Conservation (phyloP, 306 rosid species). For the Potentilla sterilis region DNA sequence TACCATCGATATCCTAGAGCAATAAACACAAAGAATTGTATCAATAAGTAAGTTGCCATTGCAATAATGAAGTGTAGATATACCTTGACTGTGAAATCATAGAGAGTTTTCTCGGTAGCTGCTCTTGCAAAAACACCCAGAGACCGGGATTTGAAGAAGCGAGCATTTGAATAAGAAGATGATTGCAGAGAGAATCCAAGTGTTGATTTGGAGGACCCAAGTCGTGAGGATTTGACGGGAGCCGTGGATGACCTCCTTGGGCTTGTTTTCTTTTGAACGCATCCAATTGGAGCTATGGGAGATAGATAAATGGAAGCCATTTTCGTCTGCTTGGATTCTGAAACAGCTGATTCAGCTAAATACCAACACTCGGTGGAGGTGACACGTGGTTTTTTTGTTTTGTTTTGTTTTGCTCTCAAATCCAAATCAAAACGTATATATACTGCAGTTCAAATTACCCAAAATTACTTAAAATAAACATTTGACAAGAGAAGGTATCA, state of each 20-base stretch:
- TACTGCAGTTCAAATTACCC: too few relatives aligned
- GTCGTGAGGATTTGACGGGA: constrained; percentile 42
- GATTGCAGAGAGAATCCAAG: constrained; percentile 47
- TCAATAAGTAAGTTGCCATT: not conserved
- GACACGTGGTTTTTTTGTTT: constrained; percentile 31
- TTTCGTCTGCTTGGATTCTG: not conserved
- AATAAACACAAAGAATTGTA: not conserved
- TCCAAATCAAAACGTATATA: too few relatives aligned
- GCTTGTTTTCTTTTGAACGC: constrained; percentile 24
- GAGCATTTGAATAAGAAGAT: constrained; percentile 31
- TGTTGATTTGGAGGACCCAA: constrained; percentile 60
- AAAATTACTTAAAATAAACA: too few relatives aligned
- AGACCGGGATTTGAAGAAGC: constrained; percentile 38
- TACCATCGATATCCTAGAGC: constrained; percentile 75
- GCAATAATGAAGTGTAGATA: not conserved
- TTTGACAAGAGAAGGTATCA: too few relatives aligned
- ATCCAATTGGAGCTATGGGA: constrained; percentile 34
- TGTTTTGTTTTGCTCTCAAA: too few relatives aligned
- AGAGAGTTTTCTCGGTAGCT: constrained; percentile 65
- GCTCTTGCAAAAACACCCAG: constrained; percentile 68
- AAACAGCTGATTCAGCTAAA: not conserved
- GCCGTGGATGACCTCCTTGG: constrained; percentile 31
- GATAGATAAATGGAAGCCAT: constrained; percentile 63
- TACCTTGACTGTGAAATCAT: constrained; percentile 90
- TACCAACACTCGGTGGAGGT: not conserved